These are phyloP conservation scores for Oryza longistaminata DNA, from an alignment of 176 grass and related monocot species.

Conservation along the genomic window DNA sequence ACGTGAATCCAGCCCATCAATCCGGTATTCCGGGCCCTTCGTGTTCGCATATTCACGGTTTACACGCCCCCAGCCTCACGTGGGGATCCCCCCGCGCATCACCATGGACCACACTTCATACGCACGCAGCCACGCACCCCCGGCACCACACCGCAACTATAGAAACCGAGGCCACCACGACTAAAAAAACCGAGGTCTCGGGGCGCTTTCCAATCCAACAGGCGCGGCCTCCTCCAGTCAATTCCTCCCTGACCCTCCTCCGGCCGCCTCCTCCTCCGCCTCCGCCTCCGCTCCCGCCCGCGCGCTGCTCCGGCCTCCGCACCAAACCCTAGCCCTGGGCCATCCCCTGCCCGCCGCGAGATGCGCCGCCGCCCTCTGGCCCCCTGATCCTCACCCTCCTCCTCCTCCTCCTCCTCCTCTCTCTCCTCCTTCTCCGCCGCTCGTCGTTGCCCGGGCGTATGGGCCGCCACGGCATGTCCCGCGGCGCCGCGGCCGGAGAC, in stretches of 20 bases:
- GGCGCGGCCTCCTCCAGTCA: conserved; percentile 52
- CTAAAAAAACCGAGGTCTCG: not conserved
- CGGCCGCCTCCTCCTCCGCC: not conserved
- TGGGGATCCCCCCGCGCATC: not conserved
- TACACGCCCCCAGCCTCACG: not conserved
- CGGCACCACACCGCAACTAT: not conserved
- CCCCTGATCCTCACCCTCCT: conserved; percentile 27
- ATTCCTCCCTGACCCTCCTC: conserved; percentile 20
- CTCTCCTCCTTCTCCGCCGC: not conserved
- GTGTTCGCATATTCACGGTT: not conserved
- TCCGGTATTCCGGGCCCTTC: not conserved
- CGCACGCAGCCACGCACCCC: not conserved
- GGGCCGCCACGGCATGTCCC: conserved; percentile 37
- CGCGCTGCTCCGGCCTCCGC: conserved; percentile 1
- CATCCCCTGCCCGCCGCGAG: conserved; percentile 8
- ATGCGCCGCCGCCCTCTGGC: conserved; percentile 29
- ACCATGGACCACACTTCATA: not conserved
- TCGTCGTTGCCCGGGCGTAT: conserved; percentile 48
- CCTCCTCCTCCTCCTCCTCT: not conserved
- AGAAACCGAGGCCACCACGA: not conserved
- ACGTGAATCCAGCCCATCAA: not conserved
- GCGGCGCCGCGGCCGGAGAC: conserved; percentile 36
- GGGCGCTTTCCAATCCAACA: conserved; percentile 53
- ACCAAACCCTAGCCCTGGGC: conserved; percentile 42
- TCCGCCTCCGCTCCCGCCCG: not conserved